Conservation (phyloP, 345 rosid genomes). For the Eucalyptus erythrocorys region DNA sequence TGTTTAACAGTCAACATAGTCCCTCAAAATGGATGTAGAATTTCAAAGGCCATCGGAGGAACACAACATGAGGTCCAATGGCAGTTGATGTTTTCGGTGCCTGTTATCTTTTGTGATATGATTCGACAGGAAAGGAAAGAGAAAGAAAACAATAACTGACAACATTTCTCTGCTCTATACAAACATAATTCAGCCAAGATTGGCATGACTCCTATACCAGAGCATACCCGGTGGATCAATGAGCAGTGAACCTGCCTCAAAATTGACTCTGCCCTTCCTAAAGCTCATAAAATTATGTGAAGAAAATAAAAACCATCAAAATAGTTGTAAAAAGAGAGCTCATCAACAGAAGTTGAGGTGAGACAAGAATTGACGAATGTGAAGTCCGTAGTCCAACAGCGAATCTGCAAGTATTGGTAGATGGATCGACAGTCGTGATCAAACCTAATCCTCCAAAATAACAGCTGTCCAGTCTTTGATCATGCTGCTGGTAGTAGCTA, state of each 20-base stretch:
- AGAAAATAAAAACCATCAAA: background rate
- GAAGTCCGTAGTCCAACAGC: conserved; percentile 43
- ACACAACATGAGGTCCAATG: background rate
- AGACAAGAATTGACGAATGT: conserved; percentile 8
- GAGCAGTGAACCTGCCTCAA: background rate
- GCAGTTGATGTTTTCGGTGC: background rate
- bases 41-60: background rate
- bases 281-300: background rate
- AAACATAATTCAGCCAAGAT: background rate
- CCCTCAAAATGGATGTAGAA: background rate
- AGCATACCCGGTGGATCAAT: background rate
- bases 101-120: background rate
- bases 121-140: background rate
- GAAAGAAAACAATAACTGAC: background rate
- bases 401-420: conserved; percentile 49
- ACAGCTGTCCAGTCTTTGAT: conserved; percentile 66
- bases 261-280: background rate
- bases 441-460: conserved; percentile 78
- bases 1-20: background rate
- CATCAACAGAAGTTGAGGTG: background rate
- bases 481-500: conserved; percentile 78
- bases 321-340: background rate
- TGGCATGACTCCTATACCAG: background rate
- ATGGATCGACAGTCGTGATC: conserved; percentile 84
- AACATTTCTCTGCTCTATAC: background rate